Conservation (phyloP, 129 eudicot species). For the Chrysanthemum makinoi region DNA sequence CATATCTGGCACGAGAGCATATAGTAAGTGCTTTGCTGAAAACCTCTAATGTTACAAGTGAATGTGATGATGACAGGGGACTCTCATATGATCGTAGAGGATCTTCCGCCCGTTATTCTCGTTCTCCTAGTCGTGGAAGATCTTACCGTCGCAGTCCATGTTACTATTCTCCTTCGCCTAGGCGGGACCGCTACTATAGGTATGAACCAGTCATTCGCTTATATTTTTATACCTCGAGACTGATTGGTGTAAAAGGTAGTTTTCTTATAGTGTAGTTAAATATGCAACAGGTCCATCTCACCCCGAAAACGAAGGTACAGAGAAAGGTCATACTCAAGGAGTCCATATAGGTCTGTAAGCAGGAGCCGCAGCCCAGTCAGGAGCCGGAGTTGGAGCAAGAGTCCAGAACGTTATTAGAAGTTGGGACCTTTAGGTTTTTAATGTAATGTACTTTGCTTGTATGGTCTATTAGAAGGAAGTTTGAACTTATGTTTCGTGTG, state of each 20-base stretch:
- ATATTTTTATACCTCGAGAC: neutral
- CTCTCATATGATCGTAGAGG: slow-evolving; percentile 46
- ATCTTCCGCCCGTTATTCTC: slow-evolving; percentile 42
- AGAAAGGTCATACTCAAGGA: slow-evolving; percentile 54
- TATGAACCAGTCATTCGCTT: neutral
- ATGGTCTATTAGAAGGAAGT: neutral
- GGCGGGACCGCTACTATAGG: slow-evolving; percentile 51
- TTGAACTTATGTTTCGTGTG: slow-evolving; percentile 15
- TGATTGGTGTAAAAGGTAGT: neutral
- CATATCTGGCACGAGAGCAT: too few species aligned
- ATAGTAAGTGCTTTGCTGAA: too few species aligned
- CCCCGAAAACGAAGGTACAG: slow-evolving; percentile 48
- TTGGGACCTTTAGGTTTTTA: slow-evolving; percentile 11
- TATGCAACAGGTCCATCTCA: slow-evolving; percentile 54
- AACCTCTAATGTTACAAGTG: neutral
- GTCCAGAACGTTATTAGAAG: slow-evolving; percentile 34
- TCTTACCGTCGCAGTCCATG: slow-evolving; percentile 55
- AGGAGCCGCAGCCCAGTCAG: slow-evolving; percentile 41
- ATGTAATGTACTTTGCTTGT: neutral
- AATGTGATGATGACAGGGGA: slow-evolving; percentile 25
- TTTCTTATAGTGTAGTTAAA: neutral
- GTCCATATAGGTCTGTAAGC: slow-evolving; percentile 52
- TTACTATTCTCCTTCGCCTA: slow-evolving; percentile 59
- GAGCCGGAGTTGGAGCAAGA: slow-evolving; percentile 43
- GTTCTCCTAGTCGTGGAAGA: slow-evolving; percentile 45